phyloP scores from a whole-genome alignment of 1,139 yeast genomes.

The Kodamaea plutei region DNA sequence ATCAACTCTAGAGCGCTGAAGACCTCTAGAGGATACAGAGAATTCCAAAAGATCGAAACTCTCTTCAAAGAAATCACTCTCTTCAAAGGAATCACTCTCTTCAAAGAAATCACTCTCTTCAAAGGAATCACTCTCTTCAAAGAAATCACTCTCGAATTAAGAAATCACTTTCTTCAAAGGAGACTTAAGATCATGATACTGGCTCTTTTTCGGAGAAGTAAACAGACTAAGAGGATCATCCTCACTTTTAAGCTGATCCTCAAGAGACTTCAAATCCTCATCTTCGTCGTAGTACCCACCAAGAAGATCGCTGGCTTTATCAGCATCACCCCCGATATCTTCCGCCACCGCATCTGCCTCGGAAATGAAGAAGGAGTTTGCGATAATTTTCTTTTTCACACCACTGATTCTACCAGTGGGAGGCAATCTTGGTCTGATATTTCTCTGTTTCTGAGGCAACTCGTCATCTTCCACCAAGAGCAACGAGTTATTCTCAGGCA shows the following conservation, averaged over 20 bases:
- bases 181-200: neutral
- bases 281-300: conserved; percentile 6
- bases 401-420: conserved; percentile 86
- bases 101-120: too few species aligned
- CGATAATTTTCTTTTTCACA: conserved; percentile 59
- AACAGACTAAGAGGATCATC: conserved; percentile 8
- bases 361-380: conserved; percentile 46
- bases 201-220: conserved; percentile 8
- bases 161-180: conserved; percentile 1
- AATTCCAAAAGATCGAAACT: too few species aligned
- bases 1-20: too few species aligned
- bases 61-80: too few species aligned
- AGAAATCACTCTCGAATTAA: too few species aligned
- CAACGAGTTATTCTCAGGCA: conserved; percentile 40
- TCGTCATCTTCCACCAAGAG: conserved; percentile 72
- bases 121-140: too few species aligned
- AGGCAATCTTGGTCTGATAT: conserved; percentile 80
- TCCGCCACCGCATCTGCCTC: conserved; percentile 20
- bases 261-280: conserved; percentile 6
- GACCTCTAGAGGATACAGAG: too few species aligned
- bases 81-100: too few species aligned
- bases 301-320: neutral
- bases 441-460: conserved; percentile 73
- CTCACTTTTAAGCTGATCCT: conserved; percentile 7
- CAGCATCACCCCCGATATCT: too few species aligned